Base-by-base conservation (phyloP, 192 early-diverging fungal genomes). In the Linnemannia schmuckeri region DNA sequence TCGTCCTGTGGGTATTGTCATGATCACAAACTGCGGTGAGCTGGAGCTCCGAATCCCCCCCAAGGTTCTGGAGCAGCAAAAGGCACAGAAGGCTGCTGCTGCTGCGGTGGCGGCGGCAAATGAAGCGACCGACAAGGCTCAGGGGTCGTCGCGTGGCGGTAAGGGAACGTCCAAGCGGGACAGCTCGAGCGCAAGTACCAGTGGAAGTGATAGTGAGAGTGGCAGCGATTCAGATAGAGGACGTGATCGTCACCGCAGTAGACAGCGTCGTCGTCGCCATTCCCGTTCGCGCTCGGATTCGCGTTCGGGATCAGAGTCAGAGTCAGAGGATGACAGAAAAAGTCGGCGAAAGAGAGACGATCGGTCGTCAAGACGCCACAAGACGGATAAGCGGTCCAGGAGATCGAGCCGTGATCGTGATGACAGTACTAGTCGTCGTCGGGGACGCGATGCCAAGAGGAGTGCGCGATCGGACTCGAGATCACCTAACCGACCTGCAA, bases 1-100 rank as follows among this genome's bases (percentile, higher is more conserved):
- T 89, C 88, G 92, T 9, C 98, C 98, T 0, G 88, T 95, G 20
- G 89, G 94, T 57, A 91, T 89, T 24, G 93, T 97, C 3, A 90
- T 94, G 82, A 96, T 99, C 79, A 90, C 94, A 2, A 94, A 99
- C 79, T 97, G 93, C 72, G 98, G 98, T 33, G 96, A 98, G 80
- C 91, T 99, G 74, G 94, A 95, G 15, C 89, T 94, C 17, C 85
- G 84, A 74, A 79, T 93, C 20, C 91, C 91, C 35, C 88, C 90
- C 17, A 88, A 89, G 40, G 63, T 81, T 12, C 35, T 81, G 47
- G 85, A 83, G 75, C 72, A 90, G 63, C 75, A 83, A 72, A 57
- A 70, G 37, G 49, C 70, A 12, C 79, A 81, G 38, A 70, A 41
- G 68, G 33, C 52, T 6, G 75, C 49, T 5, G 57, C 69, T 0